Evolutionary conservation across 371 early-diverging fungal species (phyloP), one percentile per base, ranked within the genome.

Genomic region (Chytridium lagenaria): DNA sequence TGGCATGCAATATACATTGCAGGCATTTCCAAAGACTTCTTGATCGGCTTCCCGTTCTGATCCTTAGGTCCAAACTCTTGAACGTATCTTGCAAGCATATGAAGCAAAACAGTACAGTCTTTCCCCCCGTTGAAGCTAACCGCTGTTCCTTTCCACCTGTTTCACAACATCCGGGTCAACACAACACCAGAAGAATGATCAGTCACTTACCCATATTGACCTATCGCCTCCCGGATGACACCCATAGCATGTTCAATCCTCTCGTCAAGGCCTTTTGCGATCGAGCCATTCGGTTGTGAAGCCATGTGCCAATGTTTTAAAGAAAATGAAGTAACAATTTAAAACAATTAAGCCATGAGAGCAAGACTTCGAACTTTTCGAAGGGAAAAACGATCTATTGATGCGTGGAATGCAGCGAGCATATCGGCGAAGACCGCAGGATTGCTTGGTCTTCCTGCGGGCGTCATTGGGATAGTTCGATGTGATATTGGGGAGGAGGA

Each of bases 81-180:
- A 34, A 88, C 82, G 1, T 86, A 92, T 1, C 92, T 92, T 12
- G 86, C 84, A 16, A 92, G 87, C 31, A 98, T 81, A 80, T 94
- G 92, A 36, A 98, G 83, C 61, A 97, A 81, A 7, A 95, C 95
- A 0, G 97, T 96, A 83, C 98, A 97, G 80, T 98, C 98, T 80
- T 98, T 98, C 30, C 98, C 98, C 19, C 98, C 98, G 78, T 98
- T 98, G 78, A 96, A 98, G 68, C 93, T 92, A 36, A 98, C 77
- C 1, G 93, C 86, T 5, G 92, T 71, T 0, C 85, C 86, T 3
- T 88, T 79, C 22, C 68, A 44, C 19, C 80, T n/a, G n/a, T n/a
- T 77, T 73, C 31, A 61, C 50, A 30, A 49, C 0, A 40, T 38
- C 10, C 12, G 23, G 50, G 55, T 38, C 40, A 51, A 64, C 22